Conservation (phyloP, 2,329 filamentous ascomycete species). For the Xylariales sp. region DNA sequence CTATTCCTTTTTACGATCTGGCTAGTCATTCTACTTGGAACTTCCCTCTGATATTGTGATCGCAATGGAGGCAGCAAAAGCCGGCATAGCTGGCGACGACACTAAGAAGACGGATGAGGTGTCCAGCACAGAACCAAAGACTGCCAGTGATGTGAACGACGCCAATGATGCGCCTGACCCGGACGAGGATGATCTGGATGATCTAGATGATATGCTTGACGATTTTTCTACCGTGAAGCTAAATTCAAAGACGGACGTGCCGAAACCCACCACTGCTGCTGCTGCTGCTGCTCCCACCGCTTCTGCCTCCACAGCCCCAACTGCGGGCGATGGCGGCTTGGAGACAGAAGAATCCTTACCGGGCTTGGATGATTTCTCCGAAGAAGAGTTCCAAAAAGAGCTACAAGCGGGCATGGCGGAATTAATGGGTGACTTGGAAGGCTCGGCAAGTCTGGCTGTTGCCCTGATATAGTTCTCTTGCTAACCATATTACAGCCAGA, state of each 20-base stretch:
- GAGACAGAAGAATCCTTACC: conserved; percentile 45
- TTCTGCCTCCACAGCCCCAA: conserved; percentile 39
- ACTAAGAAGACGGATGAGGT: conserved; percentile 34
- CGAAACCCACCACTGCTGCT: conserved; percentile 19
- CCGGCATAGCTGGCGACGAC: conserved; percentile 32
- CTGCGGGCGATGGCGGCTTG: conserved; percentile 35
- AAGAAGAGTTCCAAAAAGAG: conserved; percentile 84
- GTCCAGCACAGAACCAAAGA: conserved; percentile 43
- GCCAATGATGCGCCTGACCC: conserved; percentile 80
- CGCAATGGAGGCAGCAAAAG: conserved; percentile 41
- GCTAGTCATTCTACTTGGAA: not conserved
- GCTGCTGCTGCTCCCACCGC: conserved; percentile 41
- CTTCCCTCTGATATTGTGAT: not conserved
- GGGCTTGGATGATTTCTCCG: conserved; percentile 63
- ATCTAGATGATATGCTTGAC: conserved; percentile 94
- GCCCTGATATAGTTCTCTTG: not conserved
- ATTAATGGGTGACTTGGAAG: conserved; percentile 77
- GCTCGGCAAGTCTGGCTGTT: conserved; percentile 58
- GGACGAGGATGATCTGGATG: conserved; percentile 91
- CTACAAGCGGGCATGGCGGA: conserved; percentile 92
- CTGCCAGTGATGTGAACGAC: conserved; percentile 43
- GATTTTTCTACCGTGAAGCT: conserved; percentile 80
- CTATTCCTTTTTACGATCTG: not conserved
- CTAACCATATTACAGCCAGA: conserved; percentile 62
- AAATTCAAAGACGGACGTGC: conserved; percentile 57